Evolutionary conservation across 352 stramenopile species (phyloP).

Genomic region (Ophiocytium majus): DNA sequence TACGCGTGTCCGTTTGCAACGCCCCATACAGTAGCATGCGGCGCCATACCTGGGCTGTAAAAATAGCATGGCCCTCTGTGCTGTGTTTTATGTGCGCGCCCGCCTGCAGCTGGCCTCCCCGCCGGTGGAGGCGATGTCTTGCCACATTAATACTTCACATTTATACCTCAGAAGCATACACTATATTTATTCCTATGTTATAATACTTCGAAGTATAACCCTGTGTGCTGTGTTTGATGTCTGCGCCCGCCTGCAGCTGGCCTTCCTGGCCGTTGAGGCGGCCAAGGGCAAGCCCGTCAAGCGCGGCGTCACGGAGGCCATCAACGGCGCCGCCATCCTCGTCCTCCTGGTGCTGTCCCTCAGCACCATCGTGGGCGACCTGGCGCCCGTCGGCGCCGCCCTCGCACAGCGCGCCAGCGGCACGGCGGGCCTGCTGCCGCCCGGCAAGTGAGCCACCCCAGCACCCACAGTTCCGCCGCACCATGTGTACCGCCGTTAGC

Average conservation of each 20-base stretch:
- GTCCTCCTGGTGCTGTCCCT: conserved; percentile 37
- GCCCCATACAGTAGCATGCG: too few species aligned
- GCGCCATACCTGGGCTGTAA: too few species aligned
- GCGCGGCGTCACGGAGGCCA: conserved; percentile 42
- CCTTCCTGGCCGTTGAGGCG: conserved; percentile 12
- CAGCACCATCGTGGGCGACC: conserved; percentile 42
- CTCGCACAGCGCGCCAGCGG: not conserved
- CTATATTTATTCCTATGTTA: too few species aligned
- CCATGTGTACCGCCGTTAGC: too few species aligned
- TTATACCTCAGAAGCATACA: too few species aligned
- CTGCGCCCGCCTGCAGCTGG: conserved; percentile 19
- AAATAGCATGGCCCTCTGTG: too few species aligned
- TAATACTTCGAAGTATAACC: too few species aligned
- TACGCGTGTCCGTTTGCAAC: too few species aligned
- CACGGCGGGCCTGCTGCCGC: not conserved
- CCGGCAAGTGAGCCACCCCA: not conserved
- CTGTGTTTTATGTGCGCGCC: too few species aligned
- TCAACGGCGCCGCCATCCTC: conserved; percentile 51
- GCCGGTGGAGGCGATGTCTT: not conserved
- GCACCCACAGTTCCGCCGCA: too few species aligned
- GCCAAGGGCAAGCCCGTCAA: not conserved
- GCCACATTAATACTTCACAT: too few species aligned
- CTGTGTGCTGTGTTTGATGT: too few species aligned
- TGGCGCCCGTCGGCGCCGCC: conserved; percentile 15
- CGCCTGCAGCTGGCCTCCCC: conserved; percentile 18